Percentiles rank a stretch among this genome's conserved stretches.
Conservation (phyloP, 202 grass and related monocot genomes). For the Panicum hallii region DNA sequence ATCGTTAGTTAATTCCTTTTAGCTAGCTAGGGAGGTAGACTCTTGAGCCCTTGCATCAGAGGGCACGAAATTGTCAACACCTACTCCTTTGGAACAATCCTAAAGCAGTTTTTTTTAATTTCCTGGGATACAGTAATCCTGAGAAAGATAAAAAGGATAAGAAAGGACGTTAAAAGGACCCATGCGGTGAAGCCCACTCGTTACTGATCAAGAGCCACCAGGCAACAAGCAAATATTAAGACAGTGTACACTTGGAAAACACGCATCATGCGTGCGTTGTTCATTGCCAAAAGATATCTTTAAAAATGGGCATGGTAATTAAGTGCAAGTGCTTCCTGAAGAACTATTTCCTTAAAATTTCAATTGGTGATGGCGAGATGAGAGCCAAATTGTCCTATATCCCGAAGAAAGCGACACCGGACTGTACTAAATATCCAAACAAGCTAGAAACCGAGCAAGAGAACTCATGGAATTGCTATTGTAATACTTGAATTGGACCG, state of each 20-base stretch:
- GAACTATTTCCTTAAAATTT: not conserved
- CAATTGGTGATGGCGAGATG: not conserved
- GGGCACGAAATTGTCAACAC: conserved; percentile 28
- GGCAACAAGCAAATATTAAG: not conserved
- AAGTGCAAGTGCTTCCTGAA: not conserved
- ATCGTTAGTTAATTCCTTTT: not conserved
- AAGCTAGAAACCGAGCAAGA: not conserved
- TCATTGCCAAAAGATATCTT: not conserved
- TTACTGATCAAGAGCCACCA: not conserved
- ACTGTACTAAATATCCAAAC: not conserved
- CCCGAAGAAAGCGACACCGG: not conserved
- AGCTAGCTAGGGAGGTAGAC: not conserved
- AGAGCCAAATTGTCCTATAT: not conserved
- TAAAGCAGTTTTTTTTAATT: not conserved
- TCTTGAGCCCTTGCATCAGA: not conserved
- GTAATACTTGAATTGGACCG: not conserved
- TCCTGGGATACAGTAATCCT: not conserved
- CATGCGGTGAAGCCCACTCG: not conserved
- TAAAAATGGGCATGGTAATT: not conserved
- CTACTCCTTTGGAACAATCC: conserved; percentile 16
- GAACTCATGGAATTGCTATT: not conserved
- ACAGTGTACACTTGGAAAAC: not conserved
- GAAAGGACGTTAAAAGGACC: not conserved
- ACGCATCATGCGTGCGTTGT: not conserved
- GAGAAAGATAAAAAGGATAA: not conserved